These are phyloP conservation scores for Atractiella rhizophila DNA, from an alignment of 768 basidiomycete species.

Conservation along the genomic window DNA sequence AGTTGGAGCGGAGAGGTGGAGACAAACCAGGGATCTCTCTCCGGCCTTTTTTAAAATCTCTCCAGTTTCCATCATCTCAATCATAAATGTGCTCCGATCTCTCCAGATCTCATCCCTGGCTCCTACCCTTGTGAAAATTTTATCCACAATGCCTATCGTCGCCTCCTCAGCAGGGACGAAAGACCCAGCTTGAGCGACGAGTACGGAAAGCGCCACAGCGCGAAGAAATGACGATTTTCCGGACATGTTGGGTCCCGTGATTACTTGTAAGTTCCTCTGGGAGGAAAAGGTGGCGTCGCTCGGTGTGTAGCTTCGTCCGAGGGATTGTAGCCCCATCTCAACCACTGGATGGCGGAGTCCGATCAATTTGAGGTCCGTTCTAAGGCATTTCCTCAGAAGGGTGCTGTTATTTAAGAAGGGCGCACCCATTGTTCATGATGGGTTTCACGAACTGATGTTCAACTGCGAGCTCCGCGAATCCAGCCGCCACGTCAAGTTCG, in stretches of 20 bases:
- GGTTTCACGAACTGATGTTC: too few species aligned
- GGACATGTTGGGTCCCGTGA: conserved; percentile 12
- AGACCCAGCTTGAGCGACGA: conserved; percentile 75
- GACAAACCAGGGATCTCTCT: conserved; percentile 45
- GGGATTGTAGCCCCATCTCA: too few species aligned
- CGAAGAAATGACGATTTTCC: conserved; percentile 74
- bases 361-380: too few species aligned
- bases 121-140: conserved; percentile 75
- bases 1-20: background rate
- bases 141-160: conserved; percentile 60
- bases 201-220: conserved; percentile 64
- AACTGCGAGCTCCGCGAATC: too few species aligned
- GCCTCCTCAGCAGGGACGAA: conserved; percentile 77
- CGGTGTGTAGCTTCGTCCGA: too few species aligned
- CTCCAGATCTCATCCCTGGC: conserved; percentile 85
- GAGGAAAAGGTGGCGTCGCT: too few species aligned
- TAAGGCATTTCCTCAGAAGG: too few species aligned
- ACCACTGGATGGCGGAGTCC: too few species aligned
- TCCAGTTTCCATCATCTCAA: conserved; percentile 76
- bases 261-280: background rate
- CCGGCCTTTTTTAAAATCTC: conserved; percentile 71
- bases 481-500: too few species aligned
- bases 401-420: too few species aligned
- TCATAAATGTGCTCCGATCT: conserved; percentile 85
- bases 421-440: too few species aligned